These are phyloP conservation scores for Leishmania lainsoni DNA, from an alignment of 208 protist species.

Conservation along the genomic window DNA sequence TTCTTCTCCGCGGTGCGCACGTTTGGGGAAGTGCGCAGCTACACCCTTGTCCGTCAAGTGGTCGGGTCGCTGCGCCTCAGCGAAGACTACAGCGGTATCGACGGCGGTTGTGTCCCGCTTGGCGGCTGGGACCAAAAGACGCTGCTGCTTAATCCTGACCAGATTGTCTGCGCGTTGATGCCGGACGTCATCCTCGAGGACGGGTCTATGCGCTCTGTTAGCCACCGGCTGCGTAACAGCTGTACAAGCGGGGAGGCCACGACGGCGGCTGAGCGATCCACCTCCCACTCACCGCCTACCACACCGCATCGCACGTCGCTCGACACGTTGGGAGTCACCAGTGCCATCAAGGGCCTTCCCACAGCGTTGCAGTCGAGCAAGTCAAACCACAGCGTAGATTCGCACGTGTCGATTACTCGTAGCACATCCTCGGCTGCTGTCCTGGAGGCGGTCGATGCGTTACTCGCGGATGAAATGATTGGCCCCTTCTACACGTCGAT, in stretches of 20 bases:
- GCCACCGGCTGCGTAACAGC: background rate
- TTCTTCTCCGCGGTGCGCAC: constrained; percentile 64
- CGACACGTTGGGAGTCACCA: background rate
- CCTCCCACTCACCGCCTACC: background rate
- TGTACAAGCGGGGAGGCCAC: background rate
- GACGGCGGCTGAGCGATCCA: background rate
- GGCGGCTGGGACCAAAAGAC: constrained; percentile 31
- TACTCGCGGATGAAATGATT: constrained; percentile 62
- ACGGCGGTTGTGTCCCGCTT: constrained; percentile 37
- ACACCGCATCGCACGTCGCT: background rate
- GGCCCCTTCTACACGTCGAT: constrained; percentile 67
- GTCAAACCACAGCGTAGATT: constrained; percentile 19
- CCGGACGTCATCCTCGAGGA: constrained; percentile 48
- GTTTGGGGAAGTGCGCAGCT: constrained; percentile 49
- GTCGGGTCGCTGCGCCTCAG: constrained; percentile 34
- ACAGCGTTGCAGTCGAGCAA: constrained; percentile 13
- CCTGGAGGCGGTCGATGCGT: constrained; percentile 32
- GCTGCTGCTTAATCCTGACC: constrained; percentile 18
- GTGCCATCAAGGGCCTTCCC: background rate
- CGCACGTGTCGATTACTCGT: constrained; percentile 12
- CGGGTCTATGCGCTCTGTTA: constrained; percentile 32
- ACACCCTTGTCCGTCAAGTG: constrained; percentile 38
- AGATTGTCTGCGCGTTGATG: constrained; percentile 41
- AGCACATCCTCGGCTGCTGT: constrained; percentile 11
- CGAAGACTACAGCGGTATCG: constrained; percentile 27